Percentiles rank a stretch among this genome's conserved stretches.
Conservation (phyloP, 108 stramenopile species). For the Nitzschia sp. region DNA sequence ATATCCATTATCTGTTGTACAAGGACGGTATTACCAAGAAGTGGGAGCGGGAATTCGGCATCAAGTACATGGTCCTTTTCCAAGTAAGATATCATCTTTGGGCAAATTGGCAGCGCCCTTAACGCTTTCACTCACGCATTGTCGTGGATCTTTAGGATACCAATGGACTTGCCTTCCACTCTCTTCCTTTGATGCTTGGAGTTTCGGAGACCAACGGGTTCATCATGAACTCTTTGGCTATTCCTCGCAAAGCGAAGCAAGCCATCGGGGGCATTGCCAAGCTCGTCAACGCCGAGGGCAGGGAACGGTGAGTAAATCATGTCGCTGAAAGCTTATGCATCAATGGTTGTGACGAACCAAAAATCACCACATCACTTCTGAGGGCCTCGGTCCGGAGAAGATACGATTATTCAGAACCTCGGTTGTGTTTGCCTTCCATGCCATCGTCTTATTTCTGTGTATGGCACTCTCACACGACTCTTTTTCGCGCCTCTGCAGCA, state of each 20-base stretch:
- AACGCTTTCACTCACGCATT: background rate
- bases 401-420: conserved; percentile 9
- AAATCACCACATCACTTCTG: conserved; percentile 53
- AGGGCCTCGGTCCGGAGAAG: conserved; percentile 14
- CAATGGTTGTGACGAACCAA: conserved; percentile 25
- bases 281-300: conserved; percentile 60
- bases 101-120: background rate
- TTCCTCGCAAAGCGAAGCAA: conserved; percentile 96
- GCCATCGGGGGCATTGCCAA: conserved; percentile 97
- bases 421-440: background rate
- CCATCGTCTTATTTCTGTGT: no score
- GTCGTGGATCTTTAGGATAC: conserved; percentile 81
- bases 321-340: background rate
- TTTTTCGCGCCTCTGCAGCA: conserved; percentile 29
- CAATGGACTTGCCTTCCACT: conserved; percentile 96
- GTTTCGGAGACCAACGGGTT: conserved; percentile 81
- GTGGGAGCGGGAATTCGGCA: conserved; percentile 73
- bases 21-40: conserved; percentile 77
- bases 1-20: conserved; percentile 96
- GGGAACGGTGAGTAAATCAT: conserved; percentile 35
- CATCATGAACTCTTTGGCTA: conserved; percentile 95
- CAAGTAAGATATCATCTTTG: no score
- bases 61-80: conserved; percentile 93
- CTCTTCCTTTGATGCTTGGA: conserved; percentile 91
- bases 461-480: background rate